These are phyloP conservation scores for Hypoxylon intermedium DNA, from an alignment of 495 filamentous ascomycete species.

Conservation along the genomic window DNA sequence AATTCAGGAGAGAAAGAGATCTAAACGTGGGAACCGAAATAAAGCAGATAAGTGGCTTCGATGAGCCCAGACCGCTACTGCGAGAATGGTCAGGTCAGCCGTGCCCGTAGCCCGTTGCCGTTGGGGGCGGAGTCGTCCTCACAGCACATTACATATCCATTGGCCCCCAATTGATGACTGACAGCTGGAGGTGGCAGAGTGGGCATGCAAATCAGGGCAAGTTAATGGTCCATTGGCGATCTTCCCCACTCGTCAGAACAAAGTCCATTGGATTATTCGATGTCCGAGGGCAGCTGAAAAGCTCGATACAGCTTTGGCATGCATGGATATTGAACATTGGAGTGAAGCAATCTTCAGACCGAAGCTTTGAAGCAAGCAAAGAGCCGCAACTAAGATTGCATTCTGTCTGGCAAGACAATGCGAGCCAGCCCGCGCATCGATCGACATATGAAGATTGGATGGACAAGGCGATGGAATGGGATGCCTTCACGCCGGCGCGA, in stretches of 20 bases:
- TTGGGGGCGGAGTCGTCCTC: constrained; percentile 22
- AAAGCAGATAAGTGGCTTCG: constrained; percentile 8
- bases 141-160: constrained; percentile 12
- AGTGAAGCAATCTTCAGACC: background rate
- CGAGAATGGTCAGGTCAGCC: constrained; percentile 15
- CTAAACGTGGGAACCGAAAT: constrained; percentile 1
- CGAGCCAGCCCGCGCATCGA: constrained; percentile 3
- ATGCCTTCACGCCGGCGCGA: constrained; percentile 17
- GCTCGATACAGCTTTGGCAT: constrained; percentile 17
- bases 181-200: constrained; percentile 32
- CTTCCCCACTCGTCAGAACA: constrained; percentile 17
- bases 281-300: constrained; percentile 26
- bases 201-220: constrained; percentile 21
- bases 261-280: constrained; percentile 11
- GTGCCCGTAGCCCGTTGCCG: constrained; percentile 6
- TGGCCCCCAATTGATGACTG: constrained; percentile 36
- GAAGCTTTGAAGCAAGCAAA: background rate
- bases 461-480: constrained; percentile 22
- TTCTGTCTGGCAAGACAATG: constrained; percentile 3
- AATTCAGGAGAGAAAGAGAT: background rate
- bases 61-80: constrained; percentile 31
- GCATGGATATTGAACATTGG: constrained; percentile 1
- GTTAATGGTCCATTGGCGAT: background rate
- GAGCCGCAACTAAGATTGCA: background rate
- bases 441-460: constrained; percentile 16